These are phyloP conservation scores for Penicillium sp. DNA, from an alignment of 2,329 filamentous ascomycete genomes.

Conservation along the genomic window DNA sequence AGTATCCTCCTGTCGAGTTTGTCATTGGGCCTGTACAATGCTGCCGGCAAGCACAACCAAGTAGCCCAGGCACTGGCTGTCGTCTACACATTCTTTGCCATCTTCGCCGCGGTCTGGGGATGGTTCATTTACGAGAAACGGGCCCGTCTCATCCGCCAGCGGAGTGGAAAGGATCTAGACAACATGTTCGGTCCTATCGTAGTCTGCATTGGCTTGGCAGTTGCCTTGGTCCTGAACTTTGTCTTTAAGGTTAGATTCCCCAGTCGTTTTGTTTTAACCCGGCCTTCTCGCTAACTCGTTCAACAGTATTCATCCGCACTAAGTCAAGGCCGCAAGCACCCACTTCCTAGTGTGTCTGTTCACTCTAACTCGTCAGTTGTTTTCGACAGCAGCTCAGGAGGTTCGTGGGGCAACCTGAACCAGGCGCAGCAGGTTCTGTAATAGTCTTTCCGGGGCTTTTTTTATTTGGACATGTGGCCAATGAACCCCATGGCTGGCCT, in stretches of 20 bases:
- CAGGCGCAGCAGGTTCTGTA: conserved; percentile 19
- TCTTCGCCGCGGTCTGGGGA: conserved; percentile 80
- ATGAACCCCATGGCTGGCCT: not conserved
- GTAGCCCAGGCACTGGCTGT: conserved; percentile 71
- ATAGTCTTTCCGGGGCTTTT: not conserved
- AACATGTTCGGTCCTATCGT: conserved; percentile 75
- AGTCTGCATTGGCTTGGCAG: conserved; percentile 67
- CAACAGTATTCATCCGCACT: conserved; percentile 27
- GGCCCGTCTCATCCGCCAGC: conserved; percentile 66
- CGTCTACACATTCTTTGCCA: conserved; percentile 69
- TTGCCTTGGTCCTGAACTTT: conserved; percentile 79
- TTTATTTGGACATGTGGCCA: not conserved
- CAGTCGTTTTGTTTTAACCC: not conserved
- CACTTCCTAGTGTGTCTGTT: conserved; percentile 7
- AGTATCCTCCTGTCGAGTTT: conserved; percentile 75
- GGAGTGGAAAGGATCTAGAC: conserved; percentile 89
- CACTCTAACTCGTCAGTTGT: conserved; percentile 11
- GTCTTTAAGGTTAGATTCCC: conserved; percentile 55
- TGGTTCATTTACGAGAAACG: conserved; percentile 72
- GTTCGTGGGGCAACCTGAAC: conserved; percentile 12
- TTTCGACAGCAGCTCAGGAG: conserved; percentile 1
- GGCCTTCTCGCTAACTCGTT: conserved; percentile 10
- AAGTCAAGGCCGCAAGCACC: conserved; percentile 16
- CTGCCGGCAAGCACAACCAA: conserved; percentile 64
- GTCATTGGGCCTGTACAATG: conserved; percentile 77